Percentiles rank a stretch among this genome's conserved stretches.
These are phyloP conservation scores for Hypoxylon fragiforme DNA, from an alignment of 495 filamentous ascomycete genomes.

Conservation along the genomic window DNA sequence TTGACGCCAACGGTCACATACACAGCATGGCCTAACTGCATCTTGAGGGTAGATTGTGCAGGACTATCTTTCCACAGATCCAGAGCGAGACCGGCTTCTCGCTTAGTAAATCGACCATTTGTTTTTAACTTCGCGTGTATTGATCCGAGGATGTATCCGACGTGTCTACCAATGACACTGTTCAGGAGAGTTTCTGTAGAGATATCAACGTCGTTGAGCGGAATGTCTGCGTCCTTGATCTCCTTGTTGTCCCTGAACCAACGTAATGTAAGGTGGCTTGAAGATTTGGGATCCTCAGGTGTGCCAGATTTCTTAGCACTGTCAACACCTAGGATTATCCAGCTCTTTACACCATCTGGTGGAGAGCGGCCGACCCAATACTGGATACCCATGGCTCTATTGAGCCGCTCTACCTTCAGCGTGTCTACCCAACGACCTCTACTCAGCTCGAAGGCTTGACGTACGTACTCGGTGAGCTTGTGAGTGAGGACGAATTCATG, in stretches of 20 bases:
- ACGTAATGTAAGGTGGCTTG: constrained; percentile 63
- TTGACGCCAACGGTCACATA: constrained; percentile 67
- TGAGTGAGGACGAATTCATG: constrained; percentile 85
- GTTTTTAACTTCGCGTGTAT: constrained; percentile 60
- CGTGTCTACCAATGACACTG: constrained; percentile 74
- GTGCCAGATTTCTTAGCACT: constrained; percentile 57
- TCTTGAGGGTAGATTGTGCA: constrained; percentile 63
- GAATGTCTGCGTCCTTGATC: constrained; percentile 64
- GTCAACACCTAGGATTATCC: constrained; percentile 83
- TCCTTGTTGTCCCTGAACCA: constrained; percentile 86
- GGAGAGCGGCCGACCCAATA: constrained; percentile 74
- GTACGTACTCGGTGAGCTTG: constrained; percentile 77
- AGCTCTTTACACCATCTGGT: constrained; percentile 69
- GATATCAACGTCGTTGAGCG: constrained; percentile 65
- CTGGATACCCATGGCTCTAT: constrained; percentile 79
- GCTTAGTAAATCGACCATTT: constrained; percentile 60
- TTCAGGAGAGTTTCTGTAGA: constrained; percentile 74
- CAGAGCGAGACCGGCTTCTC: constrained; percentile 57
- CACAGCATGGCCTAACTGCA: constrained; percentile 66
- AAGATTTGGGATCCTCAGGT: constrained; percentile 39
- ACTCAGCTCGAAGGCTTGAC: constrained; percentile 71
- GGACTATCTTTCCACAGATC: constrained; percentile 62
- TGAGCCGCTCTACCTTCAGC: constrained; percentile 72
- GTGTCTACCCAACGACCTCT: constrained; percentile 72
- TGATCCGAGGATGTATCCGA: constrained; percentile 62